Base-by-base conservation (phyloP, 78 protist species). In the Polysphondylium violaceum region DNA sequence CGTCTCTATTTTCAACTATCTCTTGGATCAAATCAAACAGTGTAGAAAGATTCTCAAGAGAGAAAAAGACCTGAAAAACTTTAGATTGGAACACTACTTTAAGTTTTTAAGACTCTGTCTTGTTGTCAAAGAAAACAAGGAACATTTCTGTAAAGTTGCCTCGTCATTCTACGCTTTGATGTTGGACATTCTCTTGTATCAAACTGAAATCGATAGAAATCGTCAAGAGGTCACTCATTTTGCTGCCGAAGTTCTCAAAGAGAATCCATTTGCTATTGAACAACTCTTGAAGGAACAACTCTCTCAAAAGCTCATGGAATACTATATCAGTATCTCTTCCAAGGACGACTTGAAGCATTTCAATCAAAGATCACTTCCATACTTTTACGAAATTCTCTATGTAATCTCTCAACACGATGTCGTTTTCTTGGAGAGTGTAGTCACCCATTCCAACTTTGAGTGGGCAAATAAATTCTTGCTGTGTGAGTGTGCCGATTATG, bases 301-400 rank as follows among this genome's bases (percentile, higher is more conserved):
- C 40, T 31, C 43, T 21, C 35, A 3, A 11, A 81, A 81, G 53
- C 33, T 81, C 8, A 81, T 81, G 89, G 89, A 81, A 21, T 81
- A 81, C 56, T 81, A 55, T 35, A 81, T 81, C 27, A 67, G 77
- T 56, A 81, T 81, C 6, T 81, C 89, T 0, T 29, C 76, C 23
- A 81, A 41, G 41, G 89, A 81, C 16, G 89, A 81, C n/a, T 81
- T 81, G 36, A 81, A 53, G 41, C 61, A 65, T 36, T 81, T 67
- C 56, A 81, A 81, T 44, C 77, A 64, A 81, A 81, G 68, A 38
- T 81, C 89, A 23, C 33, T 81, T 7, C 89, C 89, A 23, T 36
- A 31, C 21, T 68, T 81, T 69, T 81, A 81, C 44, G 76, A 68
- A 19, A 23, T 81, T 8, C 25, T 81, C 44, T 81, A 35, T 16